Conservation (phyloP, 2,329 filamentous ascomycete species). For the Trichoderma sp. region DNA sequence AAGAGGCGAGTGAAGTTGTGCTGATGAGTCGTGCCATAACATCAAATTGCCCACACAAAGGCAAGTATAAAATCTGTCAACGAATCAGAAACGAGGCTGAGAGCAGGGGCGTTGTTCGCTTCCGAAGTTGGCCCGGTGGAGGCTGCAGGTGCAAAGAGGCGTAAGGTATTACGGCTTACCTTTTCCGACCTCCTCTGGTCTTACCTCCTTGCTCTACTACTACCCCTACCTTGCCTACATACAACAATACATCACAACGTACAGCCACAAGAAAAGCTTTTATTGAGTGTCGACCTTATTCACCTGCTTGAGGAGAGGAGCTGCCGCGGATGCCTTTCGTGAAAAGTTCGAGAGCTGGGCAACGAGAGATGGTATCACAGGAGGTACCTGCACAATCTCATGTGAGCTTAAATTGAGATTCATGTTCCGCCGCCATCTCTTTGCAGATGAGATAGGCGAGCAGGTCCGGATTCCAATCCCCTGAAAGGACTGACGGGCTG, state of each 20-base stretch:
- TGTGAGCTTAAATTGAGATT: neutral
- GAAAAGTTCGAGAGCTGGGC: too few relatives aligned
- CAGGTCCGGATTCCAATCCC: slow-evolving; percentile 3
- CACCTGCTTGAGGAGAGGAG: neutral
- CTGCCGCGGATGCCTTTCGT: too few relatives aligned
- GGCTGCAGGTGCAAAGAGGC: neutral
- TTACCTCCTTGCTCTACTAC: too few relatives aligned
- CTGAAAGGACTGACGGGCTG: neutral
- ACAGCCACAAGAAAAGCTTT: neutral
- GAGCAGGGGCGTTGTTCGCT: neutral
- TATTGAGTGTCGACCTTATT: too few relatives aligned
- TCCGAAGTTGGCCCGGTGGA: slow-evolving; percentile 22
- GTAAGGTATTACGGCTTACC: neutral
- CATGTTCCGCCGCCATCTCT: neutral
- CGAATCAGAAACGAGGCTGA: slow-evolving; percentile 13
- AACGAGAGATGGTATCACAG: neutral
- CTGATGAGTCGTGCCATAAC: too few relatives aligned
- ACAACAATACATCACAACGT: too few relatives aligned
- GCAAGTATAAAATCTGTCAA: neutral
- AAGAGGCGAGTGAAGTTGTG: neutral
- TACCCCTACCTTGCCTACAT: too few relatives aligned
- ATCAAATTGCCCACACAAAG: neutral
- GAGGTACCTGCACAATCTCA: neutral
- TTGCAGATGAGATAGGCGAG: slow-evolving; percentile 25
- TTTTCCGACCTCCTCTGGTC: neutral